These are phyloP conservation scores for Seiridium unicorne DNA, from an alignment of 2,329 filamentous ascomycete species.

Conservation along the genomic window DNA sequence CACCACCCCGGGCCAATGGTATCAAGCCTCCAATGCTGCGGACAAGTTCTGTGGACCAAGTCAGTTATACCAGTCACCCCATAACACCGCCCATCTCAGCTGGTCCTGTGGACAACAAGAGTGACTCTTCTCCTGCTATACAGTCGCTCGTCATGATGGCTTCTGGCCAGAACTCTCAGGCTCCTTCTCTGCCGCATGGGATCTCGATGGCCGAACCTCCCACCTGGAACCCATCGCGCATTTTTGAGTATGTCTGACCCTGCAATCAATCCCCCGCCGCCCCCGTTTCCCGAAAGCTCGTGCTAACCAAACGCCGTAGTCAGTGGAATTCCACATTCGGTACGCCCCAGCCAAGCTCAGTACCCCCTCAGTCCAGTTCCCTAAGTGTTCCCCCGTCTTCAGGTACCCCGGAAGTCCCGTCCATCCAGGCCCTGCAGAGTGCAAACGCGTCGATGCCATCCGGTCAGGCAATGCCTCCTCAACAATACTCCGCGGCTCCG, in stretches of 20 bases:
- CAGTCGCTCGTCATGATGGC: constrained; percentile 72
- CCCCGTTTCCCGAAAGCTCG: background rate
- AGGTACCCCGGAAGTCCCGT: constrained; percentile 53
- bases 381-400: constrained; percentile 52
- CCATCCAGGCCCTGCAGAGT: constrained; percentile 51
- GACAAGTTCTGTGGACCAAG: constrained; percentile 55
- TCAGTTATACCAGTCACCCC: constrained; percentile 69
- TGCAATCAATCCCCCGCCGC: background rate
- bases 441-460: constrained; percentile 42
- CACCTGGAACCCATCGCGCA: constrained; percentile 80
- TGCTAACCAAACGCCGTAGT: constrained; percentile 44
- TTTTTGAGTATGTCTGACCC: constrained; percentile 75
- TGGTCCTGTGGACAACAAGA: constrained; percentile 70
- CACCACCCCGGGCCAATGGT: constrained; percentile 55
- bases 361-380: constrained; percentile 45
- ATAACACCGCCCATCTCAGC: constrained; percentile 79
- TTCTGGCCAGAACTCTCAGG: constrained; percentile 53
- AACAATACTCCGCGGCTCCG: constrained; percentile 52
- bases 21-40: constrained; percentile 48
- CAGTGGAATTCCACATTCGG: constrained; percentile 97
- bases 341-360: constrained; percentile 48
- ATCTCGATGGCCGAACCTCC: constrained; percentile 63
- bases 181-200: constrained; percentile 48
- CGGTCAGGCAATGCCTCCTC: constrained; percentile 44
- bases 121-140: constrained; percentile 67